Conservation (phyloP, 176 grass and related monocot species). For the Eleusine indica region DNA sequence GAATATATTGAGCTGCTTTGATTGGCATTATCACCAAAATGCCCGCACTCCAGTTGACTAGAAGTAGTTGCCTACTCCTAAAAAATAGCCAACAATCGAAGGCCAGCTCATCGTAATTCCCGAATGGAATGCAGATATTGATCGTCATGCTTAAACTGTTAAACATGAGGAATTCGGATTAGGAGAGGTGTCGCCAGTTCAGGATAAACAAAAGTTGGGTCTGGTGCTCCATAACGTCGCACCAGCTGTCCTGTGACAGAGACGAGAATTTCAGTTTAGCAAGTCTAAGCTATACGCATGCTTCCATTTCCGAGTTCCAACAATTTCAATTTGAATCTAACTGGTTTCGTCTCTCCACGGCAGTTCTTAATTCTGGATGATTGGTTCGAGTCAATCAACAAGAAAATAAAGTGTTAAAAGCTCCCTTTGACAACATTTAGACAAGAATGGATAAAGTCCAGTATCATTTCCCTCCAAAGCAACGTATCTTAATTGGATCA, state of each 20-base stretch:
- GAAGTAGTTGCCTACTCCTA: not conserved
- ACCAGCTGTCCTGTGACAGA: conserved; percentile 10
- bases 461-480: not conserved
- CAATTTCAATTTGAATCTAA: not conserved
- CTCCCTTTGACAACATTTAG: not conserved
- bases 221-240: conserved; percentile 9
- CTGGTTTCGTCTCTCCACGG: not conserved
- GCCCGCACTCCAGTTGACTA: not conserved
- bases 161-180: not conserved
- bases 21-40: not conserved
- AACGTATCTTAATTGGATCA: not conserved
- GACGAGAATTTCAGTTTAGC: not conserved
- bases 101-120: conserved; percentile 22
- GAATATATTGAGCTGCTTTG: not conserved
- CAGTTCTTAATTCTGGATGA: not conserved
- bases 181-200: conserved; percentile 25
- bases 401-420: not conserved
- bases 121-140: not conserved
- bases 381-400: not conserved
- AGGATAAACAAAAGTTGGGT: conserved; percentile 6
- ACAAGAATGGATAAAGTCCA: not conserved
- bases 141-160: not conserved
- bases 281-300: not conserved
- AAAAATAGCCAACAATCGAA: conserved; percentile 1
- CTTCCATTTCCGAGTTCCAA: not conserved